These are phyloP conservation scores for Inga oerstediana DNA, from an alignment of 306 rosid genomes.

Conservation along the genomic window DNA sequence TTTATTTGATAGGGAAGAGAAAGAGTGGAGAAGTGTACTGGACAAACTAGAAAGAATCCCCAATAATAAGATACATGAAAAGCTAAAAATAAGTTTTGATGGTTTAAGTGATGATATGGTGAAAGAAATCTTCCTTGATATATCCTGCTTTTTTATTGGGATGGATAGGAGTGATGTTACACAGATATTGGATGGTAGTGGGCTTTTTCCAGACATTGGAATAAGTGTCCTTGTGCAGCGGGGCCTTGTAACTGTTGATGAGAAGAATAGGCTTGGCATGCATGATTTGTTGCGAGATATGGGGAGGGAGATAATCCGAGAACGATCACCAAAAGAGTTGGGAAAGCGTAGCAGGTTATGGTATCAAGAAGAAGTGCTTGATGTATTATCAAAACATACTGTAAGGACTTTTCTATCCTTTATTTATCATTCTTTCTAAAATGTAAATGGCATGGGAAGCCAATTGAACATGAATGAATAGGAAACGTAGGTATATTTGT, in stretches of 20 bases:
- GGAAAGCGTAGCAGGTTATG: neutral
- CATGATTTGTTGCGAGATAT: neutral
- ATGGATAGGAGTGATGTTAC: slow-evolving; percentile 14
- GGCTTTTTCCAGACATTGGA: neutral
- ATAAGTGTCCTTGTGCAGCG: neutral
- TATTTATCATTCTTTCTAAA: neutral
- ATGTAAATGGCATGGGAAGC: neutral
- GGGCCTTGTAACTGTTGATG: neutral
- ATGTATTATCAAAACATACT: neutral
- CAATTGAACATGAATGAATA: neutral
- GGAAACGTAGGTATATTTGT: no score
- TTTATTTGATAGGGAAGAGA: neutral
- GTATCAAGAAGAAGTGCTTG: neutral
- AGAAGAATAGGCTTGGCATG: neutral
- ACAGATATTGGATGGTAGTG: neutral
- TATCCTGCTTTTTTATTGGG: slow-evolving; percentile 33
- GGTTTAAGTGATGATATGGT: neutral
- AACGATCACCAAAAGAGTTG: neutral
- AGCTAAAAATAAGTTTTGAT: slow-evolving; percentile 27
- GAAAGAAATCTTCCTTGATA: slow-evolving; percentile 30
- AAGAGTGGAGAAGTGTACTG: neutral
- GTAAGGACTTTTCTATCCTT: neutral
- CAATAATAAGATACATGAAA: neutral
- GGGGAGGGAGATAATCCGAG: slow-evolving; percentile 1
- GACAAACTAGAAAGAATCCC: slow-evolving; percentile 24